Conservation (phyloP, 148 eudicot species). For the Amaranthus cruentus region DNA sequence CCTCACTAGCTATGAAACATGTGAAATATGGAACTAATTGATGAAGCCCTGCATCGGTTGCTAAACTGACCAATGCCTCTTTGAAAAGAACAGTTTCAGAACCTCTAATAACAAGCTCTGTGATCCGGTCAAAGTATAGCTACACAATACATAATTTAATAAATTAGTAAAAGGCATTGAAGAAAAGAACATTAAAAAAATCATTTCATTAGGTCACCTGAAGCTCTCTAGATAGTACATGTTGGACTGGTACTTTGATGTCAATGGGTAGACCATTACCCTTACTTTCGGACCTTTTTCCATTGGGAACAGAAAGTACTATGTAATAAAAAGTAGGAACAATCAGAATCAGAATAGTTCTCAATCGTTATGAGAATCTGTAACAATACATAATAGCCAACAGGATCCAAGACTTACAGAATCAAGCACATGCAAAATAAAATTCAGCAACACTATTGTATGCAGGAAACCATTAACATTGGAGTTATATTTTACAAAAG, state of each 20-base stretch:
- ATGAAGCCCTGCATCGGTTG: slow-evolving; percentile 78
- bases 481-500: not conserved
- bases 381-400: not conserved
- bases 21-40: slow-evolving; percentile 74
- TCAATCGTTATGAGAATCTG: not conserved
- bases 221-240: slow-evolving; percentile 72
- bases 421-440: not conserved
- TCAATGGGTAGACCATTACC: slow-evolving; percentile 57
- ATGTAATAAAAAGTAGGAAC: slow-evolving; percentile 6
- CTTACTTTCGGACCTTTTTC: slow-evolving; percentile 39
- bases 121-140: slow-evolving; percentile 65
- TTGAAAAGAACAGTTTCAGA: slow-evolving; percentile 61
- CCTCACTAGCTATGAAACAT: slow-evolving; percentile 69
- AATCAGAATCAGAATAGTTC: not conserved
- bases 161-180: slow-evolving; percentile 2
- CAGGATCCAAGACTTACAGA: not conserved
- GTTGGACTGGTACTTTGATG: slow-evolving; percentile 62
- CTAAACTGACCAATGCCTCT: slow-evolving; percentile 70
- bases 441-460: not conserved
- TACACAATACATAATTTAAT: slow-evolving; percentile 24
- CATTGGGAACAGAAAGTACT: slow-evolving; percentile 52
- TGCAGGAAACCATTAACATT: not conserved
- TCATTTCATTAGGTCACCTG: slow-evolving; percentile 36
- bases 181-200: not conserved
- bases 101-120: slow-evolving; percentile 54